Base-by-base conservation (phyloP, 2,329 filamentous ascomycete genomes). In the Dothideomycetidae sp. region DNA sequence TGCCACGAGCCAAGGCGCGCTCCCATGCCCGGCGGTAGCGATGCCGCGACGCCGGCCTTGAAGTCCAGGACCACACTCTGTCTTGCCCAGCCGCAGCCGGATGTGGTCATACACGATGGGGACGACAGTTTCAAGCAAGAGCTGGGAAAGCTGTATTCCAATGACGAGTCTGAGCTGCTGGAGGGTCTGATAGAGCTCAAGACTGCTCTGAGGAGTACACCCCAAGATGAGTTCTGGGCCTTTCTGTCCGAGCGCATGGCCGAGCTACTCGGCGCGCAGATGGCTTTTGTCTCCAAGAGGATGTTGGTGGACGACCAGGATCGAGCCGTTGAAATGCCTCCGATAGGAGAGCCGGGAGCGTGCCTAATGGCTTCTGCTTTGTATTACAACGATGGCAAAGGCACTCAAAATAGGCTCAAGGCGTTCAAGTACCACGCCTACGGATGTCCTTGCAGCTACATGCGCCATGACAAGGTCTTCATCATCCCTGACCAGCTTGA, bases 381-480 rank as follows among this genome's bases (percentile, higher is more conserved):
- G 45, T 79, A 80, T 51, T 70, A 75, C 56, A 72, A 76, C 48
- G 69, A 75, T 47, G 74, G 70, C 17, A 60, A 63, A 34, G 64
- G 65, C 38, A 60, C 58, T 36, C 63, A 66, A 43, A 60, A 66
- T 15, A 63, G 73, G 35, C 60, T 73, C 46, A 67, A 67, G 43
- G 68, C 78, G 48, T 71, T 72, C 57, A 71, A 73, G 45, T 78
- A 77, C 54, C 67, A 73, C 47, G 70, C 73, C 26, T 77, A 75
- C 46, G 71, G 66, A 15, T 73, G 74, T 44, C 75, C 76, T 3
- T 77, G 76, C 53, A 68, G 69, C 23, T 70, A 78, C 51, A 80
- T 81, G 76, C 73, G 71, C 46, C 71, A 81, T 51, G 75, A 80
- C 58, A 78, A 80, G 53, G 71, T 79, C 35, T 77, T 79, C 51